Evolutionary conservation across 1,284 basidiomycete genomes (phyloP).

Genomic region (Rhodotorula sp.): DNA sequence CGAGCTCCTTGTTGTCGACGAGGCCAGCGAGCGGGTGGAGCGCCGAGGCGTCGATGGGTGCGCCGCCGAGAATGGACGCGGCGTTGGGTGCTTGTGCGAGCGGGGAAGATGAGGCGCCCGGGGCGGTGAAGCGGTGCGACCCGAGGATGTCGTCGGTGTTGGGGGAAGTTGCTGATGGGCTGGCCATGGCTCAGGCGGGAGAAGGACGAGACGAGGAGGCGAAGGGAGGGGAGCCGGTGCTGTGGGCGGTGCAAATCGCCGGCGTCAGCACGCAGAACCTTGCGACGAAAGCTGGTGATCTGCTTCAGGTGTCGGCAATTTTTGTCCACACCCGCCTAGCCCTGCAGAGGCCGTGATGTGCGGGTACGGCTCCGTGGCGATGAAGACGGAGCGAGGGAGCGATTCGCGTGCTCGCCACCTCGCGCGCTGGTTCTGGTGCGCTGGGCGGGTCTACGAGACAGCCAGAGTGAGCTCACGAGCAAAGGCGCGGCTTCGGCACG

Average conservation of each 20-base stretch:
- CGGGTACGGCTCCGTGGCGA: too few species aligned
- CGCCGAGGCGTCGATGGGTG: constrained; percentile 81
- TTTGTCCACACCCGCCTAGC: not conserved
- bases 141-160: constrained; percentile 40
- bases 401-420: too few species aligned
- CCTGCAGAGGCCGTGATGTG: not conserved
- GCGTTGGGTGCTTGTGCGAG: constrained; percentile 68
- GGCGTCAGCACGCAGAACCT: constrained; percentile 10
- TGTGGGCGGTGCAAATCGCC: not conserved
- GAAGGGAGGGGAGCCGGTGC: not conserved
- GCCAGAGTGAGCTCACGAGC: too few species aligned
- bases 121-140: constrained; percentile 29
- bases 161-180: constrained; percentile 17
- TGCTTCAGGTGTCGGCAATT: not conserved
- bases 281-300: not conserved
- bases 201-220: not conserved
- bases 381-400: too few species aligned
- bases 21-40: constrained; percentile 87
- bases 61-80: constrained; percentile 67
- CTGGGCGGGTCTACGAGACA: too few species aligned
- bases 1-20: constrained; percentile 66
- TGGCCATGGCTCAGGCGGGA: not conserved
- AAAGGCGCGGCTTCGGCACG: too few species aligned
- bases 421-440: too few species aligned
- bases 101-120: constrained; percentile 47